Conservation (phyloP, 2,329 filamentous ascomycete species). For the Saccharata proteae region DNA sequence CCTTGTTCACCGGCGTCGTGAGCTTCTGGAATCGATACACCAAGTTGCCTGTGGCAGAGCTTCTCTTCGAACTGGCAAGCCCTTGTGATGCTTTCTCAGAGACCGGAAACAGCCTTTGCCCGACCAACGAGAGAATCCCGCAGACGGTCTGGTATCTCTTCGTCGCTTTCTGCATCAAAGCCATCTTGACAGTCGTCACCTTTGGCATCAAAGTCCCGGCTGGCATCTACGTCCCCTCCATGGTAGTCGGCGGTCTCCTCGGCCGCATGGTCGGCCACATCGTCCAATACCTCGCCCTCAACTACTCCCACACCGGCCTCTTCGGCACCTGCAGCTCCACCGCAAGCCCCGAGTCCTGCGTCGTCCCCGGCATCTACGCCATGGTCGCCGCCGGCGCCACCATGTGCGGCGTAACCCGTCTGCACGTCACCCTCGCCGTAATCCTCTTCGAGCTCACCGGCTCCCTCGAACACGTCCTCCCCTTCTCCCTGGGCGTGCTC, state of each 20-base stretch:
- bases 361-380: constrained; percentile 94
- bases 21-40: constrained; percentile 93
- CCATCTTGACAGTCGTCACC: constrained; percentile 74
- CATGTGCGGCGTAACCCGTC: constrained; percentile 91
- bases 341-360: constrained; percentile 62
- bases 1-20: constrained; percentile 67
- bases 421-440: constrained; percentile 87
- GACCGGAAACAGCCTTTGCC: constrained; percentile 67
- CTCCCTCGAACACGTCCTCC: constrained; percentile 86
- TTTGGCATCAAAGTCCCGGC: constrained; percentile 96
- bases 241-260: constrained; percentile 92
- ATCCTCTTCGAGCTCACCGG: constrained; percentile 95
- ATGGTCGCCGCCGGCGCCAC: constrained; percentile 89
- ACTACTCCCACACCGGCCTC: constrained; percentile 56
- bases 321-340: constrained; percentile 63
- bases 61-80: constrained; percentile 80
- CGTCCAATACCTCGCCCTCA: constrained; percentile 69
- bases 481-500: constrained; percentile 82
- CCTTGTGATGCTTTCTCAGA: constrained; percentile 65
- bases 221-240: constrained; percentile 95
- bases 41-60: constrained; percentile 76
- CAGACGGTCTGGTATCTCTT: constrained; percentile 59
- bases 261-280: constrained; percentile 78
- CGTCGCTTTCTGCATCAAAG: constrained; percentile 79
- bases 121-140: constrained; percentile 64